Base-by-base conservation (phyloP, 306 rosid genomes). In the Inga laurina region DNA sequence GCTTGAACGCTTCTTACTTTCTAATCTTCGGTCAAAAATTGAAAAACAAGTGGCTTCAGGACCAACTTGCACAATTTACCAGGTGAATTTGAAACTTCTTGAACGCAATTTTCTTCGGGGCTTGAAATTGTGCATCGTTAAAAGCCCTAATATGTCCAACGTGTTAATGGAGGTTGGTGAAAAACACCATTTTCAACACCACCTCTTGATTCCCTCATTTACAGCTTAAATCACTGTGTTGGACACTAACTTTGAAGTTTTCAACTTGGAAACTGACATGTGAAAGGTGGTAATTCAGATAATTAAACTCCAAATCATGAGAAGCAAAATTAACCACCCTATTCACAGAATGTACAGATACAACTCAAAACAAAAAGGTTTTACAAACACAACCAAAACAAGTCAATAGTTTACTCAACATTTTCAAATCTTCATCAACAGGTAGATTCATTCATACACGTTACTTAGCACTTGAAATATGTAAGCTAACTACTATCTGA, bases 381-480 rank as follows among this genome's bases (percentile, higher is more conserved):
- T 49, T 32, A 39, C 79, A 57, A 10, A 56, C 71, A 56, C 71
- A 39, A 52, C 22, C 56, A 77, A 56, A 22, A 70, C 65, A 37
- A 43, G 79, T 69, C 14, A 65, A 59, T 21, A 70, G 76, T 69
- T 68, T 13, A 2, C 71, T 32, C 41, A 35, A 61, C 82, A 11
- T 39, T 44, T 44, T 75, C 39, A 70, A 45, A 52, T 69, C 39
- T 64, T 69, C 79, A 72, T 67, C 68, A 81, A 19, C 45, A 88
- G 74, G 34, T n/a, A 62, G 67, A 78, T 57, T 57, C 70, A 62
- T 72, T 83, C 82, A 46, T 78, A 48, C 77, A 77, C 87, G 81
- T 82, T 72, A 69, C 84, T 79, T 59, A 79, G 24, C 37, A 70
- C 45, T 51, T 79, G 79, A 57, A 82, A 72, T 19, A 39, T 39